Percentiles rank a stretch among this genome's conserved stretches.
These are phyloP conservation scores for Podospora australis DNA, from an alignment of 495 filamentous ascomycete species.

Conservation along the genomic window DNA sequence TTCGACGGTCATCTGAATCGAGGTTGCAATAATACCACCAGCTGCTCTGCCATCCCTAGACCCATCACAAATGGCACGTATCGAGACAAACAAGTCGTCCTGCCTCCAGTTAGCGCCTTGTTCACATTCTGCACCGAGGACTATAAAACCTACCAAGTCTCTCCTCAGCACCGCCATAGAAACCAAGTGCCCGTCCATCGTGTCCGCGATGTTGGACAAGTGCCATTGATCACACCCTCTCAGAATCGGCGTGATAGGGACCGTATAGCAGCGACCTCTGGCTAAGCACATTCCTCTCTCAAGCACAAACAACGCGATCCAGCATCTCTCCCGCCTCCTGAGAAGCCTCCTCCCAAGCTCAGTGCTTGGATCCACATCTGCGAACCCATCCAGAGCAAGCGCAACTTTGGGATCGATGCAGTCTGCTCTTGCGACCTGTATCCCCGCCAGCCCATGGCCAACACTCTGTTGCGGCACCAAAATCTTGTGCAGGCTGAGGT, in stretches of 20 bases:
- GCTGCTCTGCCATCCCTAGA: conserved; percentile 37
- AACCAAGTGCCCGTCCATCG: conserved; percentile 60
- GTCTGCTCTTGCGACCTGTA: conserved; percentile 51
- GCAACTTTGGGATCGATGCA: conserved; percentile 60
- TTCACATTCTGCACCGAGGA: neutral
- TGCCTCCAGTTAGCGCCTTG: conserved; percentile 22
- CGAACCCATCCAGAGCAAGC: conserved; percentile 60
- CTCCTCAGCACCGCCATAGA: conserved; percentile 62
- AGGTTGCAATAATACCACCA: conserved; percentile 50
- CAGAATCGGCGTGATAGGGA: conserved; percentile 57
- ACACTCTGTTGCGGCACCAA: conserved; percentile 49
- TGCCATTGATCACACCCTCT: conserved; percentile 65
- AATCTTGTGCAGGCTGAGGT: conserved; percentile 64
- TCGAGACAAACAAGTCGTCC: conserved; percentile 54
- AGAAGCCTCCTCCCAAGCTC: conserved; percentile 53
- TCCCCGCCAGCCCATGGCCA: conserved; percentile 21
- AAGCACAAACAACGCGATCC: conserved; percentile 67
- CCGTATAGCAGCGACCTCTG: conserved; percentile 59
- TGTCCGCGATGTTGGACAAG: conserved; percentile 52
- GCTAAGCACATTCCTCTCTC: conserved; percentile 62
- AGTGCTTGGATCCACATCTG: conserved; percentile 53
- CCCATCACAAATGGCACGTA: conserved; percentile 58
- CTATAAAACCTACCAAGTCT: conserved; percentile 49
- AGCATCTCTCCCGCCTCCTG: conserved; percentile 59
- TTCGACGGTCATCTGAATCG: conserved; percentile 56